These are phyloP conservation scores for Pichia sp. DNA, from an alignment of 1,139 yeast genomes.

Conservation along the genomic window DNA sequence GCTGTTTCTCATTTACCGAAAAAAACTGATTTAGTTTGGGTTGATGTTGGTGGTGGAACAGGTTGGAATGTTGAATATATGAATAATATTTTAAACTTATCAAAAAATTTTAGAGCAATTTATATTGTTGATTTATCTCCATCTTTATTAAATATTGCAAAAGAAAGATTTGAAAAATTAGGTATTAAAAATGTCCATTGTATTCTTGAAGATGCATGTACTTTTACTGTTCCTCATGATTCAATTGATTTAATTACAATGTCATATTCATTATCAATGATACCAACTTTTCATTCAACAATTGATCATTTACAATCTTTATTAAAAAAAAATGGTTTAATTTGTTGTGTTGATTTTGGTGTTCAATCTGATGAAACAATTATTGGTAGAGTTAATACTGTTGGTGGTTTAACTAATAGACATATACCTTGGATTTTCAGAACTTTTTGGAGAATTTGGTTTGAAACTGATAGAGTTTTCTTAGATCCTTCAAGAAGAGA, in stretches of 20 bases:
- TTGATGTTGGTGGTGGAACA: slow-evolving; percentile 83
- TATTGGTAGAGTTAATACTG: slow-evolving; percentile 64
- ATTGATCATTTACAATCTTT: slow-evolving; percentile 58
- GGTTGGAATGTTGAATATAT: slow-evolving; percentile 76
- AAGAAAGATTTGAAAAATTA: slow-evolving; percentile 45
- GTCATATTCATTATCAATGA: slow-evolving; percentile 78
- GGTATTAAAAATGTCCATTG: slow-evolving; percentile 66
- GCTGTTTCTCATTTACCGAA: slow-evolving; percentile 51
- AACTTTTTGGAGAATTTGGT: slow-evolving; percentile 84
- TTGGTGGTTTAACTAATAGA: slow-evolving; percentile 67
- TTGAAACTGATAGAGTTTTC: slow-evolving; percentile 76
- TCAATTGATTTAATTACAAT: slow-evolving; percentile 66
- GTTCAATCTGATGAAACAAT: slow-evolving; percentile 62
- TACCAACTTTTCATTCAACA: slow-evolving; percentile 77
- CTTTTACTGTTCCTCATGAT: slow-evolving; percentile 42
- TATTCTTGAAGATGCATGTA: slow-evolving; percentile 69
- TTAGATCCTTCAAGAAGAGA: slow-evolving; percentile 78
- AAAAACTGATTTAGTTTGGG: slow-evolving; percentile 56
- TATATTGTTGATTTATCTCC: slow-evolving; percentile 74
- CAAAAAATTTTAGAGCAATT: slow-evolving; percentile 51
- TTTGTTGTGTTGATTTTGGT: slow-evolving; percentile 76
- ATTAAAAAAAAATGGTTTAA: slow-evolving; percentile 48
- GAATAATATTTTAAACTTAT: slow-evolving; percentile 48
- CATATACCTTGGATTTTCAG: slow-evolving; percentile 72
- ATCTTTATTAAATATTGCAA: slow-evolving; percentile 68